A percentile compares a stretch with the other conserved stretches of the same genome.
phyloP scores from a whole-genome alignment of 1,284 basidiomycete genomes.

The Cryptococcus neoformans region DNA sequence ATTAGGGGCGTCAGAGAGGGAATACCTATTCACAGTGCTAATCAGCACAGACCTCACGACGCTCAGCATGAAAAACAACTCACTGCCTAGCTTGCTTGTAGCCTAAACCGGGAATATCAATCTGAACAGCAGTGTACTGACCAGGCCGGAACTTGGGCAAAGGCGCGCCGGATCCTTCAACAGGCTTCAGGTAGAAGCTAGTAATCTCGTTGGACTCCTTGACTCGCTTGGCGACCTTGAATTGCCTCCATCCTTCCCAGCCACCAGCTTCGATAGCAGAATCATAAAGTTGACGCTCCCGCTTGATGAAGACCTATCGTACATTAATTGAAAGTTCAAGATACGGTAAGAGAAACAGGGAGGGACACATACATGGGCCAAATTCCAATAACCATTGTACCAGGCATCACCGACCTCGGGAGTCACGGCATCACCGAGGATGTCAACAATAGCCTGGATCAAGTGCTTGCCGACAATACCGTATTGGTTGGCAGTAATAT shows the following conservation, averaged over 20 bases:
- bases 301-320: slow-evolving; percentile 33
- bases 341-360: neutral
- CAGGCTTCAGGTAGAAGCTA: slow-evolving; percentile 31
- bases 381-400: slow-evolving; percentile 31
- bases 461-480: slow-evolving; percentile 35
- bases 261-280: slow-evolving; percentile 16
- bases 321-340: neutral
- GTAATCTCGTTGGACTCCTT: slow-evolving; percentile 31
- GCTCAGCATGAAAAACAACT: slow-evolving; percentile 1
- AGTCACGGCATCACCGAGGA: slow-evolving; percentile 38
- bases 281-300: neutral
- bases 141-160: slow-evolving; percentile 31
- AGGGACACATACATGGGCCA: slow-evolving; percentile 16
- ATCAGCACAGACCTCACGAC: neutral
- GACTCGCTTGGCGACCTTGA: slow-evolving; percentile 23
- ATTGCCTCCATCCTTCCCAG: slow-evolving; percentile 33
- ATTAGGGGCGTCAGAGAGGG: slow-evolving; percentile 27
- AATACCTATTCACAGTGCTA: slow-evolving; percentile 19
- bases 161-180: slow-evolving; percentile 13
- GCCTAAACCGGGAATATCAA: slow-evolving; percentile 15
- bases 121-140: slow-evolving; percentile 34
- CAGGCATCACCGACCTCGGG: slow-evolving; percentile 34
- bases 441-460: slow-evolving; percentile 28
- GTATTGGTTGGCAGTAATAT: slow-evolving; percentile 35
- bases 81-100: slow-evolving; percentile 27